Evolutionary conservation across 768 basidiomycete genomes (phyloP), one percentile per base, ranked within the genome.

Genomic region (Rubroboletus satanas): DNA sequence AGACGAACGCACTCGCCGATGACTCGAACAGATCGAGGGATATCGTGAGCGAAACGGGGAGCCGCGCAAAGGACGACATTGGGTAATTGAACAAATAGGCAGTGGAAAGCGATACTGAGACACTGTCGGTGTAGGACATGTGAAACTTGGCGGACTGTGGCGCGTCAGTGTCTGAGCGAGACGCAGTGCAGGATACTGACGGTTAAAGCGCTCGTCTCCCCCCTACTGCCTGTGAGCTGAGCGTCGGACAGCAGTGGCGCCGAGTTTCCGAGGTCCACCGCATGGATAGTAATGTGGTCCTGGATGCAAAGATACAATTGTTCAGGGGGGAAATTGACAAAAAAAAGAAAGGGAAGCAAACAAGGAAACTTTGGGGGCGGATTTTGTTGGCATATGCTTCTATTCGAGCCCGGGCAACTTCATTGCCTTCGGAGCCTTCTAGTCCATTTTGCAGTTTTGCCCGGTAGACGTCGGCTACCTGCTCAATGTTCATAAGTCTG

Each of bases 211-310:
- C 50, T 54, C 39, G 54, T 65, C 23, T 57, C 57, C 31, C 39
- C 57, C 4, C 38, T 38, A 15, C 29, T 28, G 17, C 50, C 51
- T 37, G 58, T 72, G 36, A 85, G 75, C 26, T 81, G 81, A 7
- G 90, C 92, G 66, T 87, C 83, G 33, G 80, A 85, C 23, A 98
- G 64, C 12, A 79, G 75, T 0, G 97, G 97, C 1, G 90, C 95
- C 6, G 87, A 83, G 7, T 77, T 74, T 4, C 94, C 94, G 41
- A 97, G 79, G 59, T 93, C 83, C 14, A 96, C 82, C 0, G 90
- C 85, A 59, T 93, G 91, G 5, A 98, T 82, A 54, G 84, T 83
- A 51, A 96, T 92, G 56, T 87, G 81, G 63, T 93, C 93, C 95
- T 96, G 58, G 3, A 28, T 33, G n/a, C 21, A 47, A 52, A 56